Evolutionary conservation across 306 rosid genomes (phyloP), one percentile per base, ranked within the genome.

Genomic region (Vicia faba): DNA sequence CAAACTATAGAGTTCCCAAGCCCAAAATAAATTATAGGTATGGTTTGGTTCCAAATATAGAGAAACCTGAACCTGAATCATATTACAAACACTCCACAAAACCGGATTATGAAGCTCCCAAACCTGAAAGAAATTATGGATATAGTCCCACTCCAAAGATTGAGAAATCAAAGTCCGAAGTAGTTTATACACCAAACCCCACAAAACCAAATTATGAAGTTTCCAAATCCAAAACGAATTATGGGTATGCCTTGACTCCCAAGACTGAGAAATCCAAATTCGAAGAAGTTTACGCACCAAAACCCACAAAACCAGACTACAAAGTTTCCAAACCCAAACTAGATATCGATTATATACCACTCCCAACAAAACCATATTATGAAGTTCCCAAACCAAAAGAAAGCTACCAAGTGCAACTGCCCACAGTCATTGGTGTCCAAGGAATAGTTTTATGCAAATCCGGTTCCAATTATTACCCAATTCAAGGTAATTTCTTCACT

Each of bases 381-480:
- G 68, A 23, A 36, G 8, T 13, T 10, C 53, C 68, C 5, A 41
- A 62, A 62, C 68, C 68, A 62, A 62, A 62, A 40, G 68, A 15
- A 62, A 33, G n/a, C 10, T 66, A 75, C 5, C 29, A 77, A 16
- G 44, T 20, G 8, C 28, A 38, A 20, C 16, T 23, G 3, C 78
- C 84, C 5, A 16, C 59, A 5, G 44, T n/a, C 81, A 69, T 79
- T 23, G 65, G 43, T 45, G 72, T 84, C 56, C 87, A 86, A 78
- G 87, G 87, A 29, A 40, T 63, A 53, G 75, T 86, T 54, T 26
- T 79, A 8, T 86, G 88, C 5, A 77, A 77, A 80, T 78, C 85
- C 55, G 73, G 82, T 43, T 31, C 56, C 15, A 61, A 33, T 13
- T 69, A 54, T 66, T 51, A 33, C 62, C 82, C 88, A 33, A 64